Conservation (phyloP, 331 rosid species). For the Pyrus hybrid region DNA sequence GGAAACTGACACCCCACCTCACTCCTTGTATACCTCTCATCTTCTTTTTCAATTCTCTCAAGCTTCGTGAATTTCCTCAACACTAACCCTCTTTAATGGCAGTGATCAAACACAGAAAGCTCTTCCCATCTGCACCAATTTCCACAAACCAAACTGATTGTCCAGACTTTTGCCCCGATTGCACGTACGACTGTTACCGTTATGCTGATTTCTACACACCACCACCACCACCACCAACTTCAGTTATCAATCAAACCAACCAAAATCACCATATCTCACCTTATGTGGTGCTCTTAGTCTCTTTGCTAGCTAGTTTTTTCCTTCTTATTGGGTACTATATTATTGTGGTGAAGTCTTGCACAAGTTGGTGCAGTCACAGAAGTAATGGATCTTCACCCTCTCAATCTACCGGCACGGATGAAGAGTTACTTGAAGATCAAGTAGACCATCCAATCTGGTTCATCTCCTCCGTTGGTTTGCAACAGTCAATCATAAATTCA, state of each 20-base stretch:
- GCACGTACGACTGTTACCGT: constrained; percentile 44
- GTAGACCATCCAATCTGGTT: constrained; percentile 72
- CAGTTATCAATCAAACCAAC: background rate
- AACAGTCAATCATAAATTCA: constrained; percentile 63
- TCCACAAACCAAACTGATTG: constrained; percentile 48
- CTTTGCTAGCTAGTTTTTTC: constrained; percentile 29
- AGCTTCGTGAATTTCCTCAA: background rate
- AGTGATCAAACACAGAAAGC: constrained; percentile 29
- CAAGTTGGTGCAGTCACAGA: constrained; percentile 22
- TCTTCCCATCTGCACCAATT: constrained; percentile 31
- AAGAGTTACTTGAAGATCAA: constrained; percentile 37
- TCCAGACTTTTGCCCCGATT: constrained; percentile 32
- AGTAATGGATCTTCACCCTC: constrained; percentile 7
- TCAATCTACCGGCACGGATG: constrained; percentile 16
- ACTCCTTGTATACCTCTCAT: background rate
- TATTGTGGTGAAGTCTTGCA: constrained; percentile 39
- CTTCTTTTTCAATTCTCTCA: constrained; percentile 11
- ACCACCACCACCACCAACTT: constrained; percentile 29
- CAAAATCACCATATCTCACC: constrained; percentile 28
- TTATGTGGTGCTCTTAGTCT: constrained; percentile 30
- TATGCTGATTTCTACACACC: constrained; percentile 33
- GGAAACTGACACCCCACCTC: constrained; percentile 13
- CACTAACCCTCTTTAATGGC: constrained; percentile 19
- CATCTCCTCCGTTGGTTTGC: constrained; percentile 58
- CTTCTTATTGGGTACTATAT: constrained; percentile 39